Evolutionary conservation across 1,284 basidiomycete genomes (phyloP).

Genomic region (Cystobasidiaceae sp.): DNA sequence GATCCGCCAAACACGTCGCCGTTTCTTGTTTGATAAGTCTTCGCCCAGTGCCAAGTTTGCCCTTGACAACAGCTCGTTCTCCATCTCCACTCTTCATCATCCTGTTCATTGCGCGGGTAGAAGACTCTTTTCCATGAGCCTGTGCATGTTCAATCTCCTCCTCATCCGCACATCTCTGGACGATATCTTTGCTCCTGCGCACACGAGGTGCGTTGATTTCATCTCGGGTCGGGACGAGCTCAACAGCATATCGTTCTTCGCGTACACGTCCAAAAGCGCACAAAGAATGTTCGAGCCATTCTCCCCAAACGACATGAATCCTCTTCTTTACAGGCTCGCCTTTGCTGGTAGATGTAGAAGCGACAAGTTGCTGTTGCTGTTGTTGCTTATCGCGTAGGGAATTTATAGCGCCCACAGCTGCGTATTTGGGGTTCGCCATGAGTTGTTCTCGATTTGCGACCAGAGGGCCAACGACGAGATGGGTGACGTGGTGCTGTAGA

Average conservation of each 20-base stretch:
- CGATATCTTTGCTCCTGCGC: neutral
- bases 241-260: conserved; percentile 14
- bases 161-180: neutral
- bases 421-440: neutral
- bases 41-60: too few relatives aligned
- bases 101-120: too few relatives aligned
- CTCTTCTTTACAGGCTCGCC: neutral
- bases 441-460: neutral
- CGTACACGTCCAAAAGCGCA: conserved; percentile 6
- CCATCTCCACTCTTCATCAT: too few relatives aligned
- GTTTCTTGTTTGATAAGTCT: conserved; percentile 2
- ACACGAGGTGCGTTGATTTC: neutral
- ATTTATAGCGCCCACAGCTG: conserved; percentile 12
- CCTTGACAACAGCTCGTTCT: too few relatives aligned
- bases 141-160: too few relatives aligned
- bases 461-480: conserved; percentile 20
- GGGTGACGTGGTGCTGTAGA: conserved; percentile 10
- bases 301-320: conserved; percentile 24
- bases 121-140: too few relatives aligned
- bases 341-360: too few relatives aligned
- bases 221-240: neutral
- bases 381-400: neutral
- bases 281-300: conserved; percentile 28
- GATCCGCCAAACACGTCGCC: too few relatives aligned
- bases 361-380: too few relatives aligned